A percentile compares a stretch with the other conserved stretches of the same genome.
These are phyloP conservation scores for Pilasporangium apinafurcum DNA, from an alignment of 352 stramenopile genomes.

Conservation along the genomic window DNA sequence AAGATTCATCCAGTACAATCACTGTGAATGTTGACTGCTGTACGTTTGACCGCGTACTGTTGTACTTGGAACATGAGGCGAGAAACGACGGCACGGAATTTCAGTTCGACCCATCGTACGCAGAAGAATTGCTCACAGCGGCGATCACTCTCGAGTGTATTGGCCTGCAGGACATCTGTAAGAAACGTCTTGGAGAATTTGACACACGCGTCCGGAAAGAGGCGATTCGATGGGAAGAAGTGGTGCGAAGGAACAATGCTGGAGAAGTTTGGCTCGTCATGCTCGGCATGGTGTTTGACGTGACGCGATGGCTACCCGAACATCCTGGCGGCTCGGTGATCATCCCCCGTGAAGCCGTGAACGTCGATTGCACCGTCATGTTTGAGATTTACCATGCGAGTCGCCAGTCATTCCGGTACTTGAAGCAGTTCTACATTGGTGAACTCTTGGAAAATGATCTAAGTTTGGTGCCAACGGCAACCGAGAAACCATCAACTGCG, in stretches of 20 bases:
- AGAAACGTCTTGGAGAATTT: conserved; percentile 68
- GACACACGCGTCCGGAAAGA: conserved; percentile 76
- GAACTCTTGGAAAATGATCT: conserved; percentile 69
- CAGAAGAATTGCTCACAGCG: conserved; percentile 61
- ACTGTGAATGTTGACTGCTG: conserved; percentile 81
- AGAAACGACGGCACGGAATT: conserved; percentile 57
- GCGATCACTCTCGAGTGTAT: conserved; percentile 66
- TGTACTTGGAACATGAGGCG: conserved; percentile 84
- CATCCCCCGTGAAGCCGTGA: conserved; percentile 81
- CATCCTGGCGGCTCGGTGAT: conserved; percentile 81
- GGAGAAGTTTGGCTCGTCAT: conserved; percentile 85
- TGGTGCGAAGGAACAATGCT: conserved; percentile 59
- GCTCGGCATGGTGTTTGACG: conserved; percentile 86
- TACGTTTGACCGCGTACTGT: conserved; percentile 84
- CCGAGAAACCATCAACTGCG: conserved; percentile 40
- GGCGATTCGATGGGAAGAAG: conserved; percentile 75
- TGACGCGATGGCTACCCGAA: conserved; percentile 85
- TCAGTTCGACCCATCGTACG: conserved; percentile 76
- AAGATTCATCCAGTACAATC: conserved; percentile 52
- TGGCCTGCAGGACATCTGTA: conserved; percentile 72
- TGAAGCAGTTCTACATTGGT: conserved; percentile 91
- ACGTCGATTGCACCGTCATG: conserved; percentile 85
- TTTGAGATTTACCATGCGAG: conserved; percentile 91
- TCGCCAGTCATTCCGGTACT: conserved; percentile 87
- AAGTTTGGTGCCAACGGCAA: conserved; percentile 34